Evolutionary conservation across 2,329 filamentous ascomycete genomes (phyloP), one percentile per base, ranked within the genome.

Genomic region (Xylaria sp.): DNA sequence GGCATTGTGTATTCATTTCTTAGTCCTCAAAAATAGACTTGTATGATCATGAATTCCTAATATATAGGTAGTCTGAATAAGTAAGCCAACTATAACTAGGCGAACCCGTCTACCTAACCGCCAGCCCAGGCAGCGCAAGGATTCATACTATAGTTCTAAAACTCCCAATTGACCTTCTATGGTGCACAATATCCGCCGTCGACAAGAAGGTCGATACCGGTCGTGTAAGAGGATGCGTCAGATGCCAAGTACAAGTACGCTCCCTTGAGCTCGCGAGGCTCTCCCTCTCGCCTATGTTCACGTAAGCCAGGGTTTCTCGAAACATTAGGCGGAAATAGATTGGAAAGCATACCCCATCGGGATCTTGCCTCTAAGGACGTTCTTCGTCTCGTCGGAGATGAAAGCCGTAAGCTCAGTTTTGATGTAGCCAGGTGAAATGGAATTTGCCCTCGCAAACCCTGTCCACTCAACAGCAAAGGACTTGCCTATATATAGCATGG

Each of bases 171-270:
- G 4, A 5, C n/a, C 20, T 7, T 26, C 77, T 79, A 89, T 59
- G 84, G 83, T 59, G 84, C 79, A 75, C 83, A 85, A 80, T 93
- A 93, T 63, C 92, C 92, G 68, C 92, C 92, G 78, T 96, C 93
- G 57, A 94, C 87, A 71, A 92, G 81, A 67, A 96, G 84, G 78
- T 94, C 90, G 10, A 87, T 84, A 0, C 89, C 93, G 9, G 93
- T 97, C 20, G 91, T 93, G 81, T 93, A 97, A 63, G 89, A 92
- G n/a, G 90, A 88, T 4, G 93, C 93, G 80, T 97, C 93, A 15
- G 90, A 93, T 20, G 92, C 91, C 65, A 97, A 84, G 80, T 94
- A 96, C 57, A 97, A 81, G 79, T 92, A 97, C 20, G 91, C 91
- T 23, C 92, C 93, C 83, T 95, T 94, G 74, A 97, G 84, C 83